Evolutionary conservation across 75 land plant species (phyloP).

Genomic region (Isoetes taiwanensis): DNA sequence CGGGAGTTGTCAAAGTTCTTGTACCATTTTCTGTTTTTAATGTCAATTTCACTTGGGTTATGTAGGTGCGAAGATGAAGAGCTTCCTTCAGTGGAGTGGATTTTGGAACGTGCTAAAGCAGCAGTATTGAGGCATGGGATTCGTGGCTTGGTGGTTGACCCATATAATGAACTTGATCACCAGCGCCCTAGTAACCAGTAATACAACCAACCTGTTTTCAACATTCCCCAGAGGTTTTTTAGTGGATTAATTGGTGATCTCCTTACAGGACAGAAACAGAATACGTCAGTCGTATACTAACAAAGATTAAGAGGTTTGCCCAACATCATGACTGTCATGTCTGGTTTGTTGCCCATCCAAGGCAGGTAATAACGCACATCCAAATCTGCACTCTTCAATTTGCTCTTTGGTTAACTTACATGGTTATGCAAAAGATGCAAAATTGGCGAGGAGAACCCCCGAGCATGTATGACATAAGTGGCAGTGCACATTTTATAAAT

Average conservation of each 20-base stretch:
- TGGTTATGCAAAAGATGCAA: too few relatives aligned
- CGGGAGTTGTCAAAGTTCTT: neutral
- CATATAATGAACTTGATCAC: constrained; percentile 98
- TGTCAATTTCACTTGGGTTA: neutral
- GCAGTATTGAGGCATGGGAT: constrained; percentile 90
- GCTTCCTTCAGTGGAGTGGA: constrained; percentile 84
- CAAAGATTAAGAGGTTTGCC: constrained; percentile 85
- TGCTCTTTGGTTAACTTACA: too few relatives aligned
- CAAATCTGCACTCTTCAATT: too few relatives aligned
- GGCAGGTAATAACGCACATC: too few relatives aligned
- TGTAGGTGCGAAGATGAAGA: constrained; percentile 79
- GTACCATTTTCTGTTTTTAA: neutral
- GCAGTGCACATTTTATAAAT: constrained; percentile 98
- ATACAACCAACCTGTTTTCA: too few relatives aligned
- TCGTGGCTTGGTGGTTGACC: constrained; percentile 91
- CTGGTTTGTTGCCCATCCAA: constrained; percentile 99
- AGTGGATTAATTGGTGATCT: too few relatives aligned
- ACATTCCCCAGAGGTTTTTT: too few relatives aligned
- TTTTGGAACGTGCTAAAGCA: constrained; percentile 71
- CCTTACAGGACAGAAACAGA: constrained; percentile 92
- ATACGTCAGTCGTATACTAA: constrained; percentile 93
- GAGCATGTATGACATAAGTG: constrained; percentile 87
- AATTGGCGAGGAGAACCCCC: constrained; percentile 81
- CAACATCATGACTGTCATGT: constrained; percentile 94
- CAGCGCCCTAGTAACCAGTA: constrained; percentile 66